Percentiles rank a stretch among this genome's conserved stretches.
These are phyloP conservation scores for Citrus mangshanensis DNA, from an alignment of 345 rosid species.

Conservation along the genomic window DNA sequence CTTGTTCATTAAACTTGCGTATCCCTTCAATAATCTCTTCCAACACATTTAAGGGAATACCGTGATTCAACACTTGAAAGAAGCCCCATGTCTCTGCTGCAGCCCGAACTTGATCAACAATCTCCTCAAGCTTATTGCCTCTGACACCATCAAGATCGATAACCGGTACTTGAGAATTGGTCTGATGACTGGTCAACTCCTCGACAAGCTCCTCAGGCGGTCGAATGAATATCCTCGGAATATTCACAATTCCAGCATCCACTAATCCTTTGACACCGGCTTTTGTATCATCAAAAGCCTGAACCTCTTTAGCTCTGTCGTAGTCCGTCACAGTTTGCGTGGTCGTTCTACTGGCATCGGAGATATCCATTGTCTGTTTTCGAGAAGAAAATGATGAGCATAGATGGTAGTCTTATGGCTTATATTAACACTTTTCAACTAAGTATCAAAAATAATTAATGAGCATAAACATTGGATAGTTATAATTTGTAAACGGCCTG, in stretches of 20 bases:
- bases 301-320: slow-evolving; percentile 18
- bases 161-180: slow-evolving; percentile 5
- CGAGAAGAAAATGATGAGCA: not conserved
- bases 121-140: not conserved
- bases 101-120: slow-evolving; percentile 25
- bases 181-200: not conserved
- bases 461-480: no score
- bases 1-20: slow-evolving; percentile 16
- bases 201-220: not conserved
- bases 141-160: slow-evolving; percentile 11
- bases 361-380: not conserved
- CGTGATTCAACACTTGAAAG: slow-evolving; percentile 51
- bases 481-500: no score
- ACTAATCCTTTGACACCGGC: slow-evolving; percentile 40
- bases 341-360: no score
- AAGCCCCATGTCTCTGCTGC: slow-evolving; percentile 41
- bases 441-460: no score
- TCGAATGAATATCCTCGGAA: slow-evolving; percentile 14
- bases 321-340: not conserved
- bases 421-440: no score
- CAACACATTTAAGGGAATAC: slow-evolving; percentile 20
- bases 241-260: slow-evolving; percentile 27
- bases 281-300: slow-evolving; percentile 42
- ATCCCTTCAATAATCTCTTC: slow-evolving; percentile 14
- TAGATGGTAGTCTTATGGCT: no score